Percentiles rank a stretch among this genome's conserved stretches.
Evolutionary conservation across 768 basidiomycete genomes (phyloP).

Genomic region (Solioccasus polychromus): DNA sequence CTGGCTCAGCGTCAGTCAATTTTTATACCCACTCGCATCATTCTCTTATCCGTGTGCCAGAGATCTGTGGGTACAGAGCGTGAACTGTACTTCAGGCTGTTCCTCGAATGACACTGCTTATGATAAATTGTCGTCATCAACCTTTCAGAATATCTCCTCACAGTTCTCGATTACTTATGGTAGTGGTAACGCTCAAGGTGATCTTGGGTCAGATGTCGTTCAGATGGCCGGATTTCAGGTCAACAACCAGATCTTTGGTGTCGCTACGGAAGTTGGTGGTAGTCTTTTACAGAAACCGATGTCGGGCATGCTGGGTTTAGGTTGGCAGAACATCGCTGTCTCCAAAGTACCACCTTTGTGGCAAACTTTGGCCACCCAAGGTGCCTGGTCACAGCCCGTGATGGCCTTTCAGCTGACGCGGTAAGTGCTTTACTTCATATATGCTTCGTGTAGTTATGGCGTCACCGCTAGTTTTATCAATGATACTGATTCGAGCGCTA

Average conservation of each 20-base stretch:
- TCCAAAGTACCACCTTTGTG: conserved; percentile 79
- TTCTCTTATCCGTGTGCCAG: conserved; percentile 41
- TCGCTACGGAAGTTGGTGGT: conserved; percentile 54
- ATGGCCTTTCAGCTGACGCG: conserved; percentile 88
- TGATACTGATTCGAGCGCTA: conserved; percentile 36
- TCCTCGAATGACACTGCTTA: conserved; percentile 39
- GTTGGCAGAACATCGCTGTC: conserved; percentile 67
- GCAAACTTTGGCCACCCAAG: conserved; percentile 64
- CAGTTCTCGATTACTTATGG: conserved; percentile 78
- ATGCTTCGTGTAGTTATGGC: conserved; percentile 2
- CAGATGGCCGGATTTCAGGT: conserved; percentile 91
- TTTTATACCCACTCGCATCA: not conserved
- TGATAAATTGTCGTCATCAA: conserved; percentile 56
- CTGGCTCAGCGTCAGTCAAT: conserved; percentile 66
- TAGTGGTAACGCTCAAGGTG: conserved; percentile 71
- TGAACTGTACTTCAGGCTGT: conserved; percentile 48
- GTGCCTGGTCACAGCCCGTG: conserved; percentile 62
- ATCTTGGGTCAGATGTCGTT: conserved; percentile 69
- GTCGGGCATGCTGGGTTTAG: conserved; percentile 88
- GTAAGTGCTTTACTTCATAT: conserved; percentile 29
- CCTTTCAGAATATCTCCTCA: conserved; percentile 52
- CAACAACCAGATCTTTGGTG: conserved; percentile 71
- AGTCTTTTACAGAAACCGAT: conserved; percentile 65
- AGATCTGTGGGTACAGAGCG: conserved; percentile 82
- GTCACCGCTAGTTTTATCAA: conserved; percentile 39